Base-by-base conservation (phyloP, 1,284 basidiomycete species). In the Omphalotus olearius region DNA sequence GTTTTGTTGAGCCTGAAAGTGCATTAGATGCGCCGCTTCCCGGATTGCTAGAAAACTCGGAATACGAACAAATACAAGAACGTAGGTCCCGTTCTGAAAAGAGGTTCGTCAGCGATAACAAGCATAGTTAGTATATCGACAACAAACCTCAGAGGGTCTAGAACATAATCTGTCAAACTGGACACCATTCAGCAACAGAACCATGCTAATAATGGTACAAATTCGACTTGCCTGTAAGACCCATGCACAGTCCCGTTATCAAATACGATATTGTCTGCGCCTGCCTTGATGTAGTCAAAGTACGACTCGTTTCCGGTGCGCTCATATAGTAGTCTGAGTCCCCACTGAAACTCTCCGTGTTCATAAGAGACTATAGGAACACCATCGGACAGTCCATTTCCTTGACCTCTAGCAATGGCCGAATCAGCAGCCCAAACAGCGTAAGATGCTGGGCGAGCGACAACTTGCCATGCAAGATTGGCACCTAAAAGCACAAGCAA, bases 361-460 rank as follows among this genome's bases (percentile, higher is more conserved):
- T 72, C 71, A 55, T 76, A 76, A 2, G 66, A 68, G n/a, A 73
- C 69, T 2, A 59, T 51, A 0, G 72, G 62, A 9, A 52, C 61
- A 25, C 70, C 70, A 23, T 50, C 59, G 2, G 66, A 51, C 10
- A 74, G 59, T 2, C 74, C 73, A 56, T 75, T 72, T 5, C 73
- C 73, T 59, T 76, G 73, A 4, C 64, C 64, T 9, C 73, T 65
- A 42, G 64, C 58, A 45, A 76, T 75, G 2, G 63, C 70, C 9
- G 73, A 75, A 51, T 75, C 69, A 4, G 72, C 73, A 6, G 71
- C 72, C 71, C 72, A 76, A 4, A 68, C 61, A 5, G 72, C 70
- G 49, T 73, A 71, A 16, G 72, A 73, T 6, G 51, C 23, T 20
- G 70, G 68, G 2, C 63, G 61, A 28, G 66, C 64, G 1, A 49